Evolutionary conservation across 2,329 filamentous ascomycete species (phyloP).

Genomic region (Penicillium polonicum): DNA sequence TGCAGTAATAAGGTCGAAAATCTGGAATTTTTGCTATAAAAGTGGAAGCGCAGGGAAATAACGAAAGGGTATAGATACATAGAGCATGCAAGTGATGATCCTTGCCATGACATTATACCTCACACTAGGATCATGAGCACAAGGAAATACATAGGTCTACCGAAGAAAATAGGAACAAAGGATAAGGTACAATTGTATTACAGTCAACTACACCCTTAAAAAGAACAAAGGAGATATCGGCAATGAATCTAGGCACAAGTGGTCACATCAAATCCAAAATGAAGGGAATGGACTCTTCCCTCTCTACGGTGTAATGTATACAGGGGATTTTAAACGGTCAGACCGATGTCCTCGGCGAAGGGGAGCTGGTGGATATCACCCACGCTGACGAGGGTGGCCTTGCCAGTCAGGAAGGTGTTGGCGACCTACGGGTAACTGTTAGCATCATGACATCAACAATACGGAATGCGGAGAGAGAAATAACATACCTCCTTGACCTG

Average conservation of each 20-base stretch:
- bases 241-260: slow-evolving; percentile 40
- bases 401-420: slow-evolving; percentile 81
- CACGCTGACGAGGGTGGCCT: slow-evolving; percentile 83
- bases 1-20: no score
- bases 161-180: slow-evolving; percentile 14
- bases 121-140: not conserved
- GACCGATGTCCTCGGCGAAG: slow-evolving; percentile 88
- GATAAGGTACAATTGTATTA: slow-evolving; percentile 43
- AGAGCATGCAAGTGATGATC: not conserved
- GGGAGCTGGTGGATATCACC: slow-evolving; percentile 90
- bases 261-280: slow-evolving; percentile 30
- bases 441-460: slow-evolving; percentile 9
- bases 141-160: not conserved
- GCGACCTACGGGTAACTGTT: slow-evolving; percentile 63
- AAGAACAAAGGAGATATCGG: slow-evolving; percentile 38
- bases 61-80: not conserved
- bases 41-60: not conserved
- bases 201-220: slow-evolving; percentile 39
- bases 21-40: not conserved
- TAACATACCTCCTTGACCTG: slow-evolving; percentile 78
- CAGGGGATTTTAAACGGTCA: slow-evolving; percentile 72
- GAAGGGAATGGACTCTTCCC: slow-evolving; percentile 30
- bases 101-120: not conserved
- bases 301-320: slow-evolving; percentile 40
- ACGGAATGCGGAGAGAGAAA: not conserved